Evolutionary conservation across 2,329 filamentous ascomycete genomes (phyloP).

Genomic region (Venturia pyrina): DNA sequence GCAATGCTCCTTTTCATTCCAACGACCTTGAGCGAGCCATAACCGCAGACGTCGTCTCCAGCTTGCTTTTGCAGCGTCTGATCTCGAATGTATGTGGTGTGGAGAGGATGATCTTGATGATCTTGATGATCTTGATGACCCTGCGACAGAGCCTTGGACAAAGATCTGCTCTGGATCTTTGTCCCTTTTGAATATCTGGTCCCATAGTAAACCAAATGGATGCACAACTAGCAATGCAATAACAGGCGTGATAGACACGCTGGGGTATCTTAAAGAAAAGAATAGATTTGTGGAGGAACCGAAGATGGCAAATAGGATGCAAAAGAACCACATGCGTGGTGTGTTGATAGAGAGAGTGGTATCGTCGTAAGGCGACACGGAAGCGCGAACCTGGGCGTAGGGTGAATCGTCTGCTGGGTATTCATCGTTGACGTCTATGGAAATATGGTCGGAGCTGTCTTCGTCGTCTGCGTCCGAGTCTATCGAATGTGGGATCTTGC

Average conservation of each 20-base stretch:
- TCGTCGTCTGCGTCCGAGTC: conserved; percentile 19
- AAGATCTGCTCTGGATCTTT: conserved; percentile 46
- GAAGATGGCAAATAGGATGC: conserved; percentile 68
- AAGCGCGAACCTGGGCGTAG: conserved; percentile 70
- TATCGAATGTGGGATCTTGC: conserved; percentile 23
- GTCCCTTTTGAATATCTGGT: conserved; percentile 54
- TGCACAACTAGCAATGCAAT: conserved; percentile 80
- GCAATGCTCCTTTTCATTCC: conserved; percentile 84
- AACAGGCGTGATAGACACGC: conserved; percentile 79
- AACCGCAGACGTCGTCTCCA: conserved; percentile 43
- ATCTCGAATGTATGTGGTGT: not conserved
- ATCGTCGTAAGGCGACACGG: conserved; percentile 60
- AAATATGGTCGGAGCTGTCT: conserved; percentile 13
- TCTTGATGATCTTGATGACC: conserved; percentile 13
- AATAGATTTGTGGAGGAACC: conserved; percentile 80
- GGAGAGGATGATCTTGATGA: conserved; percentile 12
- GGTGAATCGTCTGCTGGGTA: conserved; percentile 59
- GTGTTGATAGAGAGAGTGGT: conserved; percentile 73
- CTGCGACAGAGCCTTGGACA: conserved; percentile 38
- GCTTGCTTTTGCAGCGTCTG: not conserved
- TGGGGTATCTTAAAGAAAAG: conserved; percentile 83
- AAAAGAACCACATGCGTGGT: conserved; percentile 76
- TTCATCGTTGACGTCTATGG: conserved; percentile 20
- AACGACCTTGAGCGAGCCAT: conserved; percentile 69
- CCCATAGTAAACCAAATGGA: conserved; percentile 73